These are phyloP conservation scores for Caryopteris hybrid DNA, from an alignment of 305 asterid genomes.

Conservation along the genomic window DNA sequence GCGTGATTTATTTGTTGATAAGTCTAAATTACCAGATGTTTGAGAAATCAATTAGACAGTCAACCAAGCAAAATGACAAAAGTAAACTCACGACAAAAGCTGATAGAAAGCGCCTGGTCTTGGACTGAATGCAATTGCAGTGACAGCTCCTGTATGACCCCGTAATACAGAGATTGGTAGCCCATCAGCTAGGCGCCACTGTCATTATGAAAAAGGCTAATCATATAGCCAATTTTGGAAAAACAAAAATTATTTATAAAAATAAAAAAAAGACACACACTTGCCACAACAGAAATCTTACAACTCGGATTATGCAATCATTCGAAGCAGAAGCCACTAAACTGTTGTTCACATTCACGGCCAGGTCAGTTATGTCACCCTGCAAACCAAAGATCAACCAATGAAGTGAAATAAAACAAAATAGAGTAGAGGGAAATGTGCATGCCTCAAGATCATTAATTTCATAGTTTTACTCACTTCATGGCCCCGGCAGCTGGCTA, in stretches of 20 bases:
- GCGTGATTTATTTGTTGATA: neutral
- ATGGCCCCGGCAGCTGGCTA: constrained; percentile 99
- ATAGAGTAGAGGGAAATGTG: constrained; percentile 15
- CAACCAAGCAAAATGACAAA: constrained; percentile 15
- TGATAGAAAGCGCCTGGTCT: constrained; percentile 79
- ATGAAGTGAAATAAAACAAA: constrained; percentile 21
- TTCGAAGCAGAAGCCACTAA: constrained; percentile 97
- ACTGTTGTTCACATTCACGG: constrained; percentile 87
- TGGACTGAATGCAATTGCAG: constrained; percentile 96
- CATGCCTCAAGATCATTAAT: constrained; percentile 13
- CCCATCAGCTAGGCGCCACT: constrained; percentile 99
- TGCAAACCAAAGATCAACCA: constrained; percentile 33
- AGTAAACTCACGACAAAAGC: constrained; percentile 80
- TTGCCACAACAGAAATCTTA: constrained; percentile 37
- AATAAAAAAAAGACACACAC: neutral
- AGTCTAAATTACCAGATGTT: neutral
- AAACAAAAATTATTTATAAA: neutral
- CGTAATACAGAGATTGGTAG: constrained; percentile 88
- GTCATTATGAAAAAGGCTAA: constrained; percentile 30
- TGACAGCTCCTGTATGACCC: constrained; percentile 97
- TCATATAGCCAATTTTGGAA: constrained; percentile 18
- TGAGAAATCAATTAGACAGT: constrained; percentile 7
- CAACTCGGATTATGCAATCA: constrained; percentile 88
- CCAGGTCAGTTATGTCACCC: constrained; percentile 99
- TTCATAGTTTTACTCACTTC: constrained; percentile 58